Evolutionary conservation across 768 basidiomycete genomes (phyloP).

Genomic region (Rhizopogon salebrosus): DNA sequence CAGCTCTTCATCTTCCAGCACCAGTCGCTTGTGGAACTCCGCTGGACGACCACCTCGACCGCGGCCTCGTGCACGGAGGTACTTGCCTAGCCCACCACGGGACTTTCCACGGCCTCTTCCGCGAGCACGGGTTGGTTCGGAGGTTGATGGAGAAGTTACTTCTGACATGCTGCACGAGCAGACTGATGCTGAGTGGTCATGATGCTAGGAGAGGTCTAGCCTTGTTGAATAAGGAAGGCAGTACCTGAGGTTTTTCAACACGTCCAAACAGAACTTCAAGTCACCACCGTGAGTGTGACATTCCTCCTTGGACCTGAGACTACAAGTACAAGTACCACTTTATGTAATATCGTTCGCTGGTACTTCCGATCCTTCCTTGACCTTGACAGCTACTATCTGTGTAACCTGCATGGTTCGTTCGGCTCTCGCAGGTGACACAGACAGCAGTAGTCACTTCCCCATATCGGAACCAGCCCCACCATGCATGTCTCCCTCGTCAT

Average conservation of each 20-base stretch:
- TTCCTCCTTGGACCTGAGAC: too few species aligned
- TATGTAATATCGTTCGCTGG: too few species aligned
- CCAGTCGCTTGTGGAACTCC: constrained; percentile 54
- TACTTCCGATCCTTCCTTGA: too few species aligned
- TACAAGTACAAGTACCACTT: too few species aligned
- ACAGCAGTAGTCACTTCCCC: too few species aligned
- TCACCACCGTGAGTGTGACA: too few species aligned
- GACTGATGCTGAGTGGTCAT: background rate
- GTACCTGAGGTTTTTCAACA: background rate
- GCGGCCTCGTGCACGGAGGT: constrained; percentile 64
- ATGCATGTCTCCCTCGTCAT: too few species aligned
- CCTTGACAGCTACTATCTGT: too few species aligned
- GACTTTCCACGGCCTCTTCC: constrained; percentile 51
- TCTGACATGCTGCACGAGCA: background rate
- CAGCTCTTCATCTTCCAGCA: constrained; percentile 53
- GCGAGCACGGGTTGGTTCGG: constrained; percentile 25
- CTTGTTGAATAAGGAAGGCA: background rate
- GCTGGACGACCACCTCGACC: constrained; percentile 64
- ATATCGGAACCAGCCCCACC: too few species aligned
- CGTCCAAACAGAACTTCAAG: background rate
- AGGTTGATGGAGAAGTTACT: background rate
- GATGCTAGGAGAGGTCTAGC: background rate
- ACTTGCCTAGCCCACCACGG: constrained; percentile 69
- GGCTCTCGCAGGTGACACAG: too few species aligned
- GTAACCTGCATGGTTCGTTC: too few species aligned